Evolutionary conservation across 306 rosid genomes (phyloP), one percentile per base, ranked within the genome.

Genomic region (Betula pendula): DNA sequence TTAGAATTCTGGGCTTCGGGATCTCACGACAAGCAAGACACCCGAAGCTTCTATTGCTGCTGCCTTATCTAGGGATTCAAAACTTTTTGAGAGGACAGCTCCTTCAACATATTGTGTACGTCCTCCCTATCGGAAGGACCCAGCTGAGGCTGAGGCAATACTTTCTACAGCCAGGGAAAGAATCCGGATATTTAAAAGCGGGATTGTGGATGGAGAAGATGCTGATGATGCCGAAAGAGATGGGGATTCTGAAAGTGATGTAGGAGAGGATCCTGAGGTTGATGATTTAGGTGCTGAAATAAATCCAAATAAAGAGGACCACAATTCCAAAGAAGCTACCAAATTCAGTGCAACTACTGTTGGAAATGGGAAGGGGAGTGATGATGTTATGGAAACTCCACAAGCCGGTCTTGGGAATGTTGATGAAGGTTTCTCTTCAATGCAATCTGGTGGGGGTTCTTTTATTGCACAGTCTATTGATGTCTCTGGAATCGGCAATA

Each of bases 1-100:
- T 25, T 66, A 92, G 97, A 92, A 90, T 87, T 92, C 89, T 79
- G 97, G 97, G 48, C 95, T 92, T 52, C 88, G 95, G 80, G 93
- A 92, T 83, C 93, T 88, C 51, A 87, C 87, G 29, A 92, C 91
- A 35, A 92, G 97, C 90, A 92, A 87, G 87, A 88, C 89, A 38
- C 95, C 97, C 12, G 97, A 92, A 82, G 97, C 97, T 56, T 90
- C 95, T 42, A 84, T 92, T 67, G 66, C 88, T 62, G 91, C 93
- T 79, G 97, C 95, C 78, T 85, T 92, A 73, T 87, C 97, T 55
- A 90, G 97, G 79, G 97, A 92, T 81, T 68, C 93, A n/a, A 90
- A 88, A 79, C 87, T 92, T 73, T 92, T 92, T 84, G 97, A 92
- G 85, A 90, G 89, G 83, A 90, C 84, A 56, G 95, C 97, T 76